Conservation (phyloP, 306 rosid species). For the Fragaria ananassa region DNA sequence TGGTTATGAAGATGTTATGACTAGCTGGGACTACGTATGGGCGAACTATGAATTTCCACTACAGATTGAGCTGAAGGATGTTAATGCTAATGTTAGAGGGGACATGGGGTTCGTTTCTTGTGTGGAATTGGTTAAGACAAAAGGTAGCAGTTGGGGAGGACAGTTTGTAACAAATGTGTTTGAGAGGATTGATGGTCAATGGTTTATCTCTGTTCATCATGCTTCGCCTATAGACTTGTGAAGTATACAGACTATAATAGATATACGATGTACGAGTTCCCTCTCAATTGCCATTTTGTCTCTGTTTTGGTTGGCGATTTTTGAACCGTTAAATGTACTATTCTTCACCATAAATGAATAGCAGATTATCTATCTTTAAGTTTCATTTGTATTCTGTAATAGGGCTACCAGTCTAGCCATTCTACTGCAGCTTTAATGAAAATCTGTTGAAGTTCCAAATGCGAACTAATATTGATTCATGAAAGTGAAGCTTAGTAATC, state of each 20-base stretch:
- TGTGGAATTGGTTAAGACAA: conserved; percentile 80
- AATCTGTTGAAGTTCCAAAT: not conserved
- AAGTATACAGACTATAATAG: conserved; percentile 5
- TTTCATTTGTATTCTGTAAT: not conserved
- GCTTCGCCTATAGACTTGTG: conserved; percentile 81
- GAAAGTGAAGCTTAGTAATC: not conserved
- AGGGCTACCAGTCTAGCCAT: not conserved
- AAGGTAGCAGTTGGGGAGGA: conserved; percentile 90
- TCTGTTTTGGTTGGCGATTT: not conserved
- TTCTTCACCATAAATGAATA: not conserved
- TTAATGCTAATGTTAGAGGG: conserved; percentile 66
- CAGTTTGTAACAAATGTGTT: conserved; percentile 87
- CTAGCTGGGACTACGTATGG: conserved; percentile 94
- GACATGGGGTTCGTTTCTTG: conserved; percentile 82
- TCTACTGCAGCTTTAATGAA: not conserved
- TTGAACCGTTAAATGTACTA: not conserved
- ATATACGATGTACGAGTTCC: not conserved
- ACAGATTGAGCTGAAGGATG: conserved; percentile 70
- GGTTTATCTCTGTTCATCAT: conserved; percentile 82
- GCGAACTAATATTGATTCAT: not conserved
- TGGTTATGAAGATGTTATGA: conserved; percentile 75
- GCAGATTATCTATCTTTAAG: not conserved
- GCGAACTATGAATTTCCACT: conserved; percentile 91
- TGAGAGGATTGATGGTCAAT: conserved; percentile 65
- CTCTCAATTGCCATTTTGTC: not conserved